A percentile compares a stretch with the other conserved stretches of the same genome.
phyloP scores from a whole-genome alignment of 2,329 filamentous ascomycete species.

The Ophiocordyceps unilateralis region DNA sequence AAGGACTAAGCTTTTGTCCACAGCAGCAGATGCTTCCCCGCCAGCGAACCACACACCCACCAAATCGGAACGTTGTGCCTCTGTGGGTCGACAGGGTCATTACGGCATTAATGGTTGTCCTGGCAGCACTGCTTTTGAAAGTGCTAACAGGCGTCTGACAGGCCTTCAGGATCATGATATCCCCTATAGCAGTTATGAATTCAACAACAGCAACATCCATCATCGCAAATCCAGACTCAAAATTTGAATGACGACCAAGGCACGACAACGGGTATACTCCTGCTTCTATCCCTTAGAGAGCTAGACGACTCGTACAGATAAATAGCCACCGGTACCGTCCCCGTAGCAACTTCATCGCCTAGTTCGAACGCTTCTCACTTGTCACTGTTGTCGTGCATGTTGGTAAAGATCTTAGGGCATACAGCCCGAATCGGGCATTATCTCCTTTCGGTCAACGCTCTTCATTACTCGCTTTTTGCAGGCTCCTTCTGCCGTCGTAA shows the following conservation, averaged over 20 bases:
- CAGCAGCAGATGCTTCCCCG: slow-evolving; percentile 1
- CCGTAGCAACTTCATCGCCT: too few relatives aligned
- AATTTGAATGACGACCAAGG: too few relatives aligned
- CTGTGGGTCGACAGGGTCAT: slow-evolving; percentile 74
- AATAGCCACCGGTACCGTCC: too few relatives aligned
- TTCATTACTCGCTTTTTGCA: neutral
- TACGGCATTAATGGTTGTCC: slow-evolving; percentile 48
- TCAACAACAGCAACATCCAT: neutral
- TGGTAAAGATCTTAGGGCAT: too few relatives aligned
- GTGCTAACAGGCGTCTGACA: slow-evolving; percentile 19
- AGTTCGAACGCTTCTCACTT: too few relatives aligned
- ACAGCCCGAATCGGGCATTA: too few relatives aligned
- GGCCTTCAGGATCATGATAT: neutral
- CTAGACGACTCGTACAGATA: too few relatives aligned
- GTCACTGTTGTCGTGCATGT: too few relatives aligned
- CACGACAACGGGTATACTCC: too few relatives aligned
- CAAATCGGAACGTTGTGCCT: slow-evolving; percentile 32
- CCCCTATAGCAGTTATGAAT: neutral
- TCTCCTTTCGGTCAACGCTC: neutral
- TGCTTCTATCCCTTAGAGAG: too few relatives aligned
- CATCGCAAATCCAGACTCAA: too few relatives aligned
- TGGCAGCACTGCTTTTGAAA: slow-evolving; percentile 53
- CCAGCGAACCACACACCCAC: slow-evolving; percentile 5
- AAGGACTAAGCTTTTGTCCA: neutral
- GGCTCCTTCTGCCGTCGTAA: slow-evolving; percentile 2